Percentiles rank a stretch among this genome's conserved stretches.
Evolutionary conservation across 2,329 filamentous ascomycete species (phyloP).

Genomic region (Aspergillus jensenii): DNA sequence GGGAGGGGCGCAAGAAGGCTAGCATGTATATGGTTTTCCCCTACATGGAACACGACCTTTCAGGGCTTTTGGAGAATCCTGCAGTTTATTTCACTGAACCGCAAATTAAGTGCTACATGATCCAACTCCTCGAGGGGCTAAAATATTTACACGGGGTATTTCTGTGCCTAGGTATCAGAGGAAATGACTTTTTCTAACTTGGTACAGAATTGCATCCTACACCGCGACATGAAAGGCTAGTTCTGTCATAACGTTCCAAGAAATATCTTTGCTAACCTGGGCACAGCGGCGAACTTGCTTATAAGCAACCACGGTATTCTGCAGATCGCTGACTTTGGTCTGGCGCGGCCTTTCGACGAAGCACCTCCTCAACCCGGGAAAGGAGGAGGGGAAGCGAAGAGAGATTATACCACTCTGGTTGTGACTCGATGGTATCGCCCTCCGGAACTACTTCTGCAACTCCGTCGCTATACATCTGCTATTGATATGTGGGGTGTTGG

Average conservation of each 20-base stretch:
- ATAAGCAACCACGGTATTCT: constrained; percentile 93
- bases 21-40: constrained; percentile 99
- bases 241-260: background rate
- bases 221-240: constrained; percentile 87
- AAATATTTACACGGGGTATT: constrained; percentile 78
- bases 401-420: constrained; percentile 95
- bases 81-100: constrained; percentile 81
- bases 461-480: constrained; percentile 91
- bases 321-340: constrained; percentile 95
- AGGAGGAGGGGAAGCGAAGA: constrained; percentile 78
- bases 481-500: constrained; percentile 99
- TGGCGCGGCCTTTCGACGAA: constrained; percentile 91
- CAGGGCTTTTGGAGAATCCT: constrained; percentile 92
- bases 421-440: constrained; percentile 97
- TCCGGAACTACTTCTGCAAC: constrained; percentile 83
- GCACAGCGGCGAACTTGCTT: constrained; percentile 79
- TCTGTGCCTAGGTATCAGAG: background rate
- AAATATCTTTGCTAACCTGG: constrained; percentile 2
- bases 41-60: constrained; percentile 99
- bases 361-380: constrained; percentile 71
- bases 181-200: constrained; percentile 15
- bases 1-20: constrained; percentile 71
- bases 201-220: constrained; percentile 70
- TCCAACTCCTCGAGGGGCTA: constrained; percentile 86
- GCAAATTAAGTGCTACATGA: constrained; percentile 97